Conservation (phyloP, 2,329 filamentous ascomycete species). For the Fusarium agapanthi region DNA sequence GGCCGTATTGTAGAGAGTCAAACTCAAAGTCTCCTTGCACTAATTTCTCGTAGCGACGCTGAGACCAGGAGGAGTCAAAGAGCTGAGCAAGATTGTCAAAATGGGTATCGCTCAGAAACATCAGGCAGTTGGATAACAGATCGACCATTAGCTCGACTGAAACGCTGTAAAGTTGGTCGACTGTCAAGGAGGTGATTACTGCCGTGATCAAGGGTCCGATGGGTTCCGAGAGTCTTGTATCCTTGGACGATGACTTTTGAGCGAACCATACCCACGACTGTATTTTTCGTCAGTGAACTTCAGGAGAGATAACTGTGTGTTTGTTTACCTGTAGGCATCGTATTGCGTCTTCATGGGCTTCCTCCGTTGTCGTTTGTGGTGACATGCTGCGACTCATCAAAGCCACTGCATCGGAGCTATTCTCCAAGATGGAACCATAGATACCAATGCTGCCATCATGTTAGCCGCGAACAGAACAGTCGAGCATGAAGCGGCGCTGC, state of each 20-base stretch:
- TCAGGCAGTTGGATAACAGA: conserved; percentile 69
- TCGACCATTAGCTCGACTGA: conserved; percentile 73
- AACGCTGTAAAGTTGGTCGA: conserved; percentile 65
- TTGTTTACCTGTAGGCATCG: conserved; percentile 64
- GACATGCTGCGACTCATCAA: conserved; percentile 53
- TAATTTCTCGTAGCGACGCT: conserved; percentile 62
- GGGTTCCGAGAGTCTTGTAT: conserved; percentile 64
- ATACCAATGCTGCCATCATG: conserved; percentile 46
- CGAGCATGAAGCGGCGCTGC: neutral
- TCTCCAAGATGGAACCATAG: conserved; percentile 52
- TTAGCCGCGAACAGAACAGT: conserved; percentile 7
- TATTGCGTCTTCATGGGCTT: conserved; percentile 63
- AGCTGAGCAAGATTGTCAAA: conserved; percentile 66
- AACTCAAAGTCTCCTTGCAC: conserved; percentile 69
- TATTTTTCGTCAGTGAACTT: conserved; percentile 4
- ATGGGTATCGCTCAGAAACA: conserved; percentile 68
- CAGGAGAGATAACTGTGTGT: neutral
- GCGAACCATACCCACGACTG: conserved; percentile 80
- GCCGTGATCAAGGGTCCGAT: conserved; percentile 68
- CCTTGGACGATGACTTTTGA: conserved; percentile 68
- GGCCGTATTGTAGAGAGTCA: conserved; percentile 71
- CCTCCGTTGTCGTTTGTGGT: conserved; percentile 39
- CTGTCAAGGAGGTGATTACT: conserved; percentile 67
- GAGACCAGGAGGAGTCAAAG: conserved; percentile 68
- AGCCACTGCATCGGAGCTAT: conserved; percentile 51